Evolutionary conservation across 768 basidiomycete genomes (phyloP), one percentile per base, ranked within the genome.

Genomic region (Lentinula lateritia): DNA sequence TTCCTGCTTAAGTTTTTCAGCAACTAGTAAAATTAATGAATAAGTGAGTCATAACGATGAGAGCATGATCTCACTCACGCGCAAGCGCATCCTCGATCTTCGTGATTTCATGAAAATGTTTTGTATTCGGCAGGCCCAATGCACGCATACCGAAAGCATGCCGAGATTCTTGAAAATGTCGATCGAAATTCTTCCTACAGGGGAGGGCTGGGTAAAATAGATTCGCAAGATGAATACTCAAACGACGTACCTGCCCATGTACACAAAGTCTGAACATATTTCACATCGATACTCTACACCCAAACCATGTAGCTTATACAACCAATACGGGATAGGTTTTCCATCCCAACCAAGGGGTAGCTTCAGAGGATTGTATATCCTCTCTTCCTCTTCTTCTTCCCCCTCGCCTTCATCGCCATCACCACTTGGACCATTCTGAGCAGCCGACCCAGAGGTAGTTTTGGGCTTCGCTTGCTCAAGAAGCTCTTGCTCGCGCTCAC

Each of bases 61-160:
- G 46, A 45, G 36, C 36, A 63, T 34, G 9, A 34, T 28, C 28
- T 9, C 36, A 87, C 94, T 66, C 71, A 98, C 96, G 78, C 36
- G 94, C 85, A 60, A 99, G 84, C 0, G 95, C 97, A 77, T 99
- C 97, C 68, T 95, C 92, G 65, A 99, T 99, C 56, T 89, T 86
- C 28, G 95, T 98, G 63, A 99, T 98, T 74, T 97, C 97, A 70
- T 97, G 95, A 80, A 98, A 99, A 75, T 99, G 97, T 74, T 96
- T 98, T 2, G 96, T 98, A 66, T 98, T 98, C 1, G 97, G 97
- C 61, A 99, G 80, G 39, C 97, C 97, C 34, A 99, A 82, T 10
- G 96, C 95, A 52, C 94, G 89, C 94, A 99, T 97, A 23, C 95
- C 97, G 67, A 98, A 98, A 1, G 97, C 92, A 75, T 99, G 97